Evolutionary conservation across 1,284 basidiomycete species (phyloP), one percentile per base, ranked within the genome.

Genomic region (Papiliotrema fonsecae): DNA sequence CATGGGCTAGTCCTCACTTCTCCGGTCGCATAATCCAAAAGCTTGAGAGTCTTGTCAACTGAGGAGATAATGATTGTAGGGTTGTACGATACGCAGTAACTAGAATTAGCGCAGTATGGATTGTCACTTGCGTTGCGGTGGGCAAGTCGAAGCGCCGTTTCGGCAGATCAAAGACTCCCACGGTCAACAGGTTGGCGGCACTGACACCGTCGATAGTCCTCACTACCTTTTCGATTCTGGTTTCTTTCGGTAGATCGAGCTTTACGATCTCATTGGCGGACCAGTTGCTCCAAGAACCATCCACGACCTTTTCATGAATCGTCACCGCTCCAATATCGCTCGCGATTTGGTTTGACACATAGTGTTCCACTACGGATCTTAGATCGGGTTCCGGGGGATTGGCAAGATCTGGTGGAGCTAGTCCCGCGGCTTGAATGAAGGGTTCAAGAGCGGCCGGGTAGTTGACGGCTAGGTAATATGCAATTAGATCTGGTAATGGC

Each of bases 11-110:
- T 6, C 16, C 67, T 30, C 42, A 75, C 71, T 55, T 88, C 81
- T 35, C 90, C 90, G 0, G 86, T 86, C 1, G 81, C 81, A 32
- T 86, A 77, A 72, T 93, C 86, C 2, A 84, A 82, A 36, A 87
- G 78, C 50, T 75, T 77, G 37, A 96, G 76, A 0, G 83, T 83
- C 69, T 87, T 85, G 77, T 96, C 92, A 2, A 89, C 88, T 0
- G 86, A 84, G 31, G 87, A 85, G 19, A 85, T 85, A 65, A 93
- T 85, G 34, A 96, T 75, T 18, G 60, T 57, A 10, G 39, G 31
- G 1, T 40, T 47, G 14, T 51, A 60, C 1, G 27, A 21, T 2
- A 61, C 52, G 3, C 41, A 48, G 30, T 74, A 73, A 21, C 64
- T 64, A 35, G 10, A 14, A 22, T 27, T 13, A 47, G 35, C 45